Percentiles rank a stretch among this genome's conserved stretches.
These are phyloP conservation scores for Chlamydomonas applanata DNA, from an alignment of 139 green algal species.

Conservation along the genomic window DNA sequence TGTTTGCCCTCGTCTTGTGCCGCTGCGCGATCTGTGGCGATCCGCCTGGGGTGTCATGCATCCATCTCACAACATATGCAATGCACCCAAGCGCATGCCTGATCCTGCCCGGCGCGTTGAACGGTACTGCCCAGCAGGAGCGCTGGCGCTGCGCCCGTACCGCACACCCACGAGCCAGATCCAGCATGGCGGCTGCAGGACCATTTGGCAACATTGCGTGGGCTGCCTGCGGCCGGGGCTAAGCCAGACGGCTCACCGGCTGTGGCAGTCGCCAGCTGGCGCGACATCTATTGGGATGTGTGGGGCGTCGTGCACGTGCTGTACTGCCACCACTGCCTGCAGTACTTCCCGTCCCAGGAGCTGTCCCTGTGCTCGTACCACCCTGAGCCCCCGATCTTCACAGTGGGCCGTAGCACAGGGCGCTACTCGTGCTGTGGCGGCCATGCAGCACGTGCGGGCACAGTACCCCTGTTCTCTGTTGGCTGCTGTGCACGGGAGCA, in stretches of 20 bases:
- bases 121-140: too few relatives aligned
- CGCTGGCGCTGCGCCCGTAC: background rate
- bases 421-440: conserved; percentile 36
- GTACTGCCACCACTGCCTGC: conserved; percentile 34
- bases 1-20: too few relatives aligned
- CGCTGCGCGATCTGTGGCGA: too few relatives aligned
- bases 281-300: conserved; percentile 38
- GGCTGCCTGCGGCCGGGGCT: too few relatives aligned
- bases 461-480: background rate
- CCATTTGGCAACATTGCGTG: conserved; percentile 20
- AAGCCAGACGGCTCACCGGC: background rate
- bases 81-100: too few relatives aligned
- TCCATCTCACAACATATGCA: too few relatives aligned
- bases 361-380: conserved; percentile 30
- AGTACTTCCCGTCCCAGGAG: conserved; percentile 17
- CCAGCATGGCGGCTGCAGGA: conserved; percentile 31
- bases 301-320: conserved; percentile 35
- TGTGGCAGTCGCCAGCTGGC: conserved; percentile 13
- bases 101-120: too few relatives aligned
- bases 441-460: conserved; percentile 1
- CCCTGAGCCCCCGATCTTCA: conserved; percentile 30
- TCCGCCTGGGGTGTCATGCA: too few relatives aligned
- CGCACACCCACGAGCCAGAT: conserved; percentile 3
- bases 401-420: background rate
- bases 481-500: conserved; percentile 31